Conservation (phyloP, 2,329 filamentous ascomycete species). For the Fusarium continuum region DNA sequence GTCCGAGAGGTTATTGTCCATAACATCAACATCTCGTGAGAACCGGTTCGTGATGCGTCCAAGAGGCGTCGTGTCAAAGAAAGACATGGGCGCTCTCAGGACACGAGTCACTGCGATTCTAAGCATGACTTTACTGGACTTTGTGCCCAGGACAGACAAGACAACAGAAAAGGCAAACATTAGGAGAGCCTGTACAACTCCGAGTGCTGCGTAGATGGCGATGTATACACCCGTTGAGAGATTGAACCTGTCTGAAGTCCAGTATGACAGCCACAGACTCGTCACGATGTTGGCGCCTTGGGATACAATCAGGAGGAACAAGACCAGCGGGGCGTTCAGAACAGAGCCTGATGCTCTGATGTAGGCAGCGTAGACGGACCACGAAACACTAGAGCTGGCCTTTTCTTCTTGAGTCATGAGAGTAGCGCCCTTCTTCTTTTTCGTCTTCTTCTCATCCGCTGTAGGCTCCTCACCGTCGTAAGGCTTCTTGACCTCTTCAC, state of each 20-base stretch:
- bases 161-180: slow-evolving; percentile 84
- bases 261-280: slow-evolving; percentile 92
- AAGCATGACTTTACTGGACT: slow-evolving; percentile 83
- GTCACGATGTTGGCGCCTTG: slow-evolving; percentile 89
- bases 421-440: slow-evolving; percentile 64
- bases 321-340: slow-evolving; percentile 71
- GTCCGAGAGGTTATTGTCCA: slow-evolving; percentile 93
- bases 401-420: slow-evolving; percentile 80
- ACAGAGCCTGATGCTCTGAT: slow-evolving; percentile 77
- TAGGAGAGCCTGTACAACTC: slow-evolving; percentile 73
- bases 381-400: slow-evolving; percentile 79
- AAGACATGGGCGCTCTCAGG: slow-evolving; percentile 79
- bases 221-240: slow-evolving; percentile 76
- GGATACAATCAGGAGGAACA: slow-evolving; percentile 71
- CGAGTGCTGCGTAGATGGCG: slow-evolving; percentile 75
- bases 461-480: slow-evolving; percentile 53
- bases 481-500: slow-evolving; percentile 61
- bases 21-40: slow-evolving; percentile 92
- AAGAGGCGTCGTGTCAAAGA: slow-evolving; percentile 96
- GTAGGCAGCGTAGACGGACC: slow-evolving; percentile 82
- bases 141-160: slow-evolving; percentile 82
- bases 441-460: slow-evolving; percentile 57
- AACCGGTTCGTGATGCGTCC: slow-evolving; percentile 97
- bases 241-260: slow-evolving; percentile 82
- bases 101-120: slow-evolving; percentile 81